A percentile compares a stretch with the other conserved stretches of the same genome.
Evolutionary conservation across 2,329 filamentous ascomycete genomes (phyloP).

Genomic region (Epichloe gansuensis): DNA sequence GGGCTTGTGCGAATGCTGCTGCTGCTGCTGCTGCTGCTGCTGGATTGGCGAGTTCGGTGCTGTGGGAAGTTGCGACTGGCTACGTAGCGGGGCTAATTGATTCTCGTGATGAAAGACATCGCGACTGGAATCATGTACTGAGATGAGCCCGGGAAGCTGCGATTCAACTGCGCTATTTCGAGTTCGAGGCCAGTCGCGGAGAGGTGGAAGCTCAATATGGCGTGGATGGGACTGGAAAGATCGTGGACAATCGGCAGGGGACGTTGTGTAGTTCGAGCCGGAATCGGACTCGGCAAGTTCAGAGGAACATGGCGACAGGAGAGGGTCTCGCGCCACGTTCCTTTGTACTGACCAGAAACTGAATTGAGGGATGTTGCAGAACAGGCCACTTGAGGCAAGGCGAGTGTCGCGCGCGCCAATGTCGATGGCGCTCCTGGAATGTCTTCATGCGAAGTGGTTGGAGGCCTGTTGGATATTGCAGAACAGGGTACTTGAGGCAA

Average conservation of each 20-base stretch:
- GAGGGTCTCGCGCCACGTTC: conserved; percentile 17
- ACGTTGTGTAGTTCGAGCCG: conserved; percentile 49
- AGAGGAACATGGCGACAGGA: conserved; percentile 28
- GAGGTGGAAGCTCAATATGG: conserved; percentile 30
- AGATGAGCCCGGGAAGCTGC: conserved; percentile 19
- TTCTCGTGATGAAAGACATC: neutral
- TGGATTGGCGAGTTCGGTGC: neutral
- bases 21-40: neutral
- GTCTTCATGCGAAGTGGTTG: neutral
- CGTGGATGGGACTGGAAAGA: conserved; percentile 21
- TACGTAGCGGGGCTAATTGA: neutral
- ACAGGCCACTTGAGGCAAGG: neutral
- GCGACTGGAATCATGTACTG: neutral
- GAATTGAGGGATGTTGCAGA: neutral
- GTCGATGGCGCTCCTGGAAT: neutral
- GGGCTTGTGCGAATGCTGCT: neutral
- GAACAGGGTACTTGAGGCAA: neutral
- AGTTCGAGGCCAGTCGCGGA: conserved; percentile 9
- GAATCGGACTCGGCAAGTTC: conserved; percentile 51
- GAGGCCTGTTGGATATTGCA: too few species aligned
- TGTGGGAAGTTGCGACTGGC: neutral
- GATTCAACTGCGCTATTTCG: conserved; percentile 6
- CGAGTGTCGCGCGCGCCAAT: neutral
- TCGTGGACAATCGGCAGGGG: conserved; percentile 29
- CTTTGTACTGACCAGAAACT: neutral